phyloP scores from a whole-genome alignment of 306 rosid genomes.

The Hippophae rhamnoides region DNA sequence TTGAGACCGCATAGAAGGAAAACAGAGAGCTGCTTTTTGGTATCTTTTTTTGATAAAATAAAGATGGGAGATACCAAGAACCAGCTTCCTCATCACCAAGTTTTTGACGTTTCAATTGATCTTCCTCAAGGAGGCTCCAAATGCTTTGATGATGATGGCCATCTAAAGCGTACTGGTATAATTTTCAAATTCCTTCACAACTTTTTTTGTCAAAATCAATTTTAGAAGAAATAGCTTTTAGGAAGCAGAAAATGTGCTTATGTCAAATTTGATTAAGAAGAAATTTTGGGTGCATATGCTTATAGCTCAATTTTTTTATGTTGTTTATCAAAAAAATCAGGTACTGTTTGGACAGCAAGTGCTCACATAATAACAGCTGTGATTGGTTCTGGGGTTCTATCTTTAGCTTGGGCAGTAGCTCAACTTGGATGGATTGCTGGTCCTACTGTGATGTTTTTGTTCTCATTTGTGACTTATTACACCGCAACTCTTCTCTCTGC shows the following conservation, averaged over 20 bases:
- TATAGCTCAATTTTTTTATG: background rate
- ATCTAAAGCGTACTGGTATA: slow-evolving; percentile 67
- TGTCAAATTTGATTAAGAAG: too few species aligned
- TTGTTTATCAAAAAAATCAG: slow-evolving; percentile 15
- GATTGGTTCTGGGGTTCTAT: slow-evolving; percentile 74
- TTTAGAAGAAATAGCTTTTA: too few species aligned
- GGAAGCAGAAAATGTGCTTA: too few species aligned
- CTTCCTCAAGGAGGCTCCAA: slow-evolving; percentile 44
- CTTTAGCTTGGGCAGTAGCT: slow-evolving; percentile 80
- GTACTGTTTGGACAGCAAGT: slow-evolving; percentile 70
- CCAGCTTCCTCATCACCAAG: slow-evolving; percentile 33
- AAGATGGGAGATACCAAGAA: slow-evolving; percentile 45
- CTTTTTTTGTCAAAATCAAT: background rate
- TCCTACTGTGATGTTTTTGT: slow-evolving; percentile 58
- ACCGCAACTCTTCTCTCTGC: slow-evolving; percentile 61
- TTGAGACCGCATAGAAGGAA: background rate
- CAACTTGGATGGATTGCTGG: slow-evolving; percentile 96
- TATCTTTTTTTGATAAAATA: background rate
- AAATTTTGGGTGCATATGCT: background rate
- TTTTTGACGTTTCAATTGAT: slow-evolving; percentile 41
- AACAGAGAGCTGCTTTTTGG: background rate
- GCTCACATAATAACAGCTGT: slow-evolving; percentile 85
- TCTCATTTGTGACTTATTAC: slow-evolving; percentile 70
- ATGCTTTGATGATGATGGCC: slow-evolving; percentile 76
- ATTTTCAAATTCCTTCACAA: background rate